phyloP scores from a whole-genome alignment of 2,329 filamentous ascomycete genomes.

The Ploettnerulaceae sp. region DNA sequence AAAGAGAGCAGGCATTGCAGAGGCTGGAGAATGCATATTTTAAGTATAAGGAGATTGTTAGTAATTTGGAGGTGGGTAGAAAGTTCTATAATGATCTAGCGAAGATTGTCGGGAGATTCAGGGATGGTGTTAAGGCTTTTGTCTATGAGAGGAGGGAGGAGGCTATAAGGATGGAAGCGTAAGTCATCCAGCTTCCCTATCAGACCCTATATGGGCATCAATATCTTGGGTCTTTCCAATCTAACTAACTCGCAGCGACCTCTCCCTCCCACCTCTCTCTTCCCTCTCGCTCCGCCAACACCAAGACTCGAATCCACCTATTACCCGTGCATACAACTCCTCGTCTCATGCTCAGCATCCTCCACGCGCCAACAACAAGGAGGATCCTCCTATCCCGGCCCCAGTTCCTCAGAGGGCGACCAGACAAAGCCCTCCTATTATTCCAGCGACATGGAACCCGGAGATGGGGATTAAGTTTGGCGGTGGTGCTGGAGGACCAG shows the following conservation, averaged over 20 bases:
- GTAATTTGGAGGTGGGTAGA: slow-evolving; percentile 81
- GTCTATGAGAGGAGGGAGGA: slow-evolving; percentile 77
- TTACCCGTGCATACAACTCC: slow-evolving; percentile 14
- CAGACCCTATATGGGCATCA: no score
- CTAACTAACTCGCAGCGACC: slow-evolving; percentile 28
- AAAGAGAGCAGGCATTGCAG: slow-evolving; percentile 83
- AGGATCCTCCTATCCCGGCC: slow-evolving; percentile 36
- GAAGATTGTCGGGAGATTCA: slow-evolving; percentile 78
- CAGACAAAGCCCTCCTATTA: slow-evolving; percentile 41
- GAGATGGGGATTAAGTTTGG: slow-evolving; percentile 78
- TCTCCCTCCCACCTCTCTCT: slow-evolving; percentile 14
- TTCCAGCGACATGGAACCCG: slow-evolving; percentile 67
- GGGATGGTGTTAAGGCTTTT: slow-evolving; percentile 75
- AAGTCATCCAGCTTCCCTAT: slow-evolving; percentile 32
- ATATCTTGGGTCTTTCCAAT: background rate
- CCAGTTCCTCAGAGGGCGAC: slow-evolving; percentile 49
- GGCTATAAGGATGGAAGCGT: slow-evolving; percentile 73
- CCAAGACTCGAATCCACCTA: slow-evolving; percentile 11
- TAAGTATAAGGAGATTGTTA: slow-evolving; percentile 94
- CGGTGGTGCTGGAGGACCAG: slow-evolving; percentile 28
- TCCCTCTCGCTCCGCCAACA: slow-evolving; percentile 28
- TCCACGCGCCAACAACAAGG: slow-evolving; percentile 29
- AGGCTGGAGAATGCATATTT: slow-evolving; percentile 85
- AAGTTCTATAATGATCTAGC: slow-evolving; percentile 98
- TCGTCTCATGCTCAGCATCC: slow-evolving; percentile 15